These are phyloP conservation scores for Filobasidium wieringae DNA, from an alignment of 768 basidiomycete genomes.

Conservation along the genomic window DNA sequence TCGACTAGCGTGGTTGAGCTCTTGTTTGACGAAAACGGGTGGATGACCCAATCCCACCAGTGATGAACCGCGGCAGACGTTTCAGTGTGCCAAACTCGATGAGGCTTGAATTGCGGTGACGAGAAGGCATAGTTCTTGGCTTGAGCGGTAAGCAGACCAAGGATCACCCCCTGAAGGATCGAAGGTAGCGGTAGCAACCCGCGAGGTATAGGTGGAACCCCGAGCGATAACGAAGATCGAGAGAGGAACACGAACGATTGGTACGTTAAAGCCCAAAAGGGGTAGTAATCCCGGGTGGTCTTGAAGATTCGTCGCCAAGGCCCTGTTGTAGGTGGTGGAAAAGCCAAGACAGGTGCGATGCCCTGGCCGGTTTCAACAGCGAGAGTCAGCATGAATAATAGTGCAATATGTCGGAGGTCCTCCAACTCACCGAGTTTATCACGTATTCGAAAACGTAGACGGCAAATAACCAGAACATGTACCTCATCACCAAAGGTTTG, in stretches of 20 bases:
- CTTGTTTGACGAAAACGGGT: slow-evolving; percentile 15
- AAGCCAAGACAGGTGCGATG: slow-evolving; percentile 76
- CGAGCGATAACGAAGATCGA: slow-evolving; percentile 76
- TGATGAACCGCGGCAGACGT: not conserved
- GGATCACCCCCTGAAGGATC: slow-evolving; percentile 56
- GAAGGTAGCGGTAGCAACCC: slow-evolving; percentile 63
- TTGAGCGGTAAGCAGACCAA: slow-evolving; percentile 39
- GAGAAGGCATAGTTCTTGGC: slow-evolving; percentile 42
- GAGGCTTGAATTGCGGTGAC: slow-evolving; percentile 53
- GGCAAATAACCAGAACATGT: slow-evolving; percentile 72
- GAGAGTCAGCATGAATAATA: too few relatives aligned
- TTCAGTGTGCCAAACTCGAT: not conserved
- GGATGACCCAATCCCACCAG: slow-evolving; percentile 17
- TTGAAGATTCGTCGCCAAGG: slow-evolving; percentile 67
- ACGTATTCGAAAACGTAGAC: slow-evolving; percentile 51
- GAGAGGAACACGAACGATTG: slow-evolving; percentile 81
- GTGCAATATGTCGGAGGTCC: too few relatives aligned
- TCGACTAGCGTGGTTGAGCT: not conserved
- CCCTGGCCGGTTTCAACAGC: too few relatives aligned
- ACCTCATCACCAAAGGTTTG: slow-evolving; percentile 62
- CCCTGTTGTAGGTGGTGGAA: slow-evolving; percentile 61
- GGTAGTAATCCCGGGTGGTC: slow-evolving; percentile 82
- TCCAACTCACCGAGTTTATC: slow-evolving; percentile 44
- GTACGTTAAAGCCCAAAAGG: slow-evolving; percentile 53
- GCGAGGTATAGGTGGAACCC: slow-evolving; percentile 63